Evolutionary conservation across 2,329 filamentous ascomycete species (phyloP), one percentile per base, ranked within the genome.

Genomic region (Fusarium falciforme): DNA sequence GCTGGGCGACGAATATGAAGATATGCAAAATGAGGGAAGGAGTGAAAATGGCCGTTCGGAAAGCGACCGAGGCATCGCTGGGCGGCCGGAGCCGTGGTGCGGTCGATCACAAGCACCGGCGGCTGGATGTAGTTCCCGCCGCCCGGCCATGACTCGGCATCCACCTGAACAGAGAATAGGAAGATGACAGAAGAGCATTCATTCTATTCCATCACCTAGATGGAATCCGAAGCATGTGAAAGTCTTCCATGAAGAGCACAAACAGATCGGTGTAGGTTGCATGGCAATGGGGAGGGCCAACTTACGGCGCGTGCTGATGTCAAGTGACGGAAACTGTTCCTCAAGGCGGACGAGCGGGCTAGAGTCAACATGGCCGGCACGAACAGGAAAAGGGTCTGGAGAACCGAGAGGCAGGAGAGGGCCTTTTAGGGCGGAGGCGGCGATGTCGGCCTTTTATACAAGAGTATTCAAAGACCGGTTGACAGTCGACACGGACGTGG

Each of bases 361-460:
- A 76, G 76, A 74, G 77, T 78, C 69, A 82, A 83, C 82, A 83
- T 83, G 79, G 80, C 81, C 79, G 70, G 70, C 65, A 31, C 60
- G 36, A 59, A 57, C 55, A 60, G 42, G 40, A 68, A 68, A 52
- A 49, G 66, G 66, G 58, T 54, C 36, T 42, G 47, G 61, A 38
- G 38, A 55, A 33, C 59, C 62, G 47, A 55, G 42, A 61, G 65
- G 55, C 40, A 35, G 20, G 47, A 64, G 54, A 62, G 58, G 57
- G 16, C 61, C 47, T 47, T 55, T 67, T 59, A 49, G 42, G 44
- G 36, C 33, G 61, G 36, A 58, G 38, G 57, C 69, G 54, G 69
- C 47, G 55, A 54, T 60, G 63, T 67, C 72, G 65, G 68, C 60
- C 64, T 66, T 69, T 63, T 72, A 72, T 74, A 64, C 66, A 52